Base-by-base conservation (phyloP, 805 yeast species). In the Scheffersomyces ergatensis region DNA sequence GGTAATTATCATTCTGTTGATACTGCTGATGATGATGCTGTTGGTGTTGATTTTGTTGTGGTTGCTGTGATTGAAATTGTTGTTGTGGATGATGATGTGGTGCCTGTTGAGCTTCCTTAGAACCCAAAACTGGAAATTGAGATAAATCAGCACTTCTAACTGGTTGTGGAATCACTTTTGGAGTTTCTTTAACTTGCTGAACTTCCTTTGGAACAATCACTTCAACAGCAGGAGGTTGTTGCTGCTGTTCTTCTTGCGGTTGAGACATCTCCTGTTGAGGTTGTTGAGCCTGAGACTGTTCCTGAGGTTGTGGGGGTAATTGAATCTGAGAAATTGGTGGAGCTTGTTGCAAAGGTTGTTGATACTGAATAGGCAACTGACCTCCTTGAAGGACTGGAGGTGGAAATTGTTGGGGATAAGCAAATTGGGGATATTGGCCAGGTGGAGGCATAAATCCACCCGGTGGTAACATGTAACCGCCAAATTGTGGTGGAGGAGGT, bases 101-200 rank as follows among this genome's bases (percentile, higher is more conserved):
- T 8, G 29, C 23, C 12, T 42, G 38, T 18, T 45, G 43, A 33
- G 35, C 44, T 35, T 47, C 74, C 48, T 69, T 63, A 4, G 80
- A 61, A 0, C 82, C 82, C 42, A 76, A 65, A n/a, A 76, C 78
- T 6, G 82, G 82, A 55, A 76, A 76, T 37, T 72, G 74, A n/a
- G 79, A 65, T 38, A 71, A 52, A 49, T 74, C 70, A 17, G 56
- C 64, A 20, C 43, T 20, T 34, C 29, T 25, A n/a, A n/a, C 24
- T 16, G 35, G 7, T 33, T 20, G 25, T n/a, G 16, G 25, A 8
- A 17, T 13, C 5, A 12, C n/a, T 5, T 25, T 12, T 5, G 32
- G 32, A 29, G 18, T 18, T 5, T n/a, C 11, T 4, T 25, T 38
- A 32, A 21, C 34, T 9, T 30, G 18, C 3, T 16, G 19, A 17